These are phyloP conservation scores for Diaporthe sp. DNA, from an alignment of 2,329 filamentous ascomycete species.

Conservation along the genomic window DNA sequence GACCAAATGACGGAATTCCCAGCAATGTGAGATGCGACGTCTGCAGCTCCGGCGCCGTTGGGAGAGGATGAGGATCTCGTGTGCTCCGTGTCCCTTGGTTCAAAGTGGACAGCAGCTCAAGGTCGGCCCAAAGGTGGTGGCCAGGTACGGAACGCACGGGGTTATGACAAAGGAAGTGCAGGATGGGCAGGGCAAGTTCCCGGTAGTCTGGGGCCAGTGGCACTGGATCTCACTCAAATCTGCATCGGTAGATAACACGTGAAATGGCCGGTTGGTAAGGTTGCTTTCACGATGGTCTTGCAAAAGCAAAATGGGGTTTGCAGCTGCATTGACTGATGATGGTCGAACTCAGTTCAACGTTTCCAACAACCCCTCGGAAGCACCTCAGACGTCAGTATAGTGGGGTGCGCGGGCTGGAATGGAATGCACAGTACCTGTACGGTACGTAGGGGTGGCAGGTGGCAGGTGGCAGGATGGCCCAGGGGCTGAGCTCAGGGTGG, in stretches of 20 bases:
- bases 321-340: conserved; percentile 42
- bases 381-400: conserved; percentile 40
- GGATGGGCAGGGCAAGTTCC: conserved; percentile 14
- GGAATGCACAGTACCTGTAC: conserved; percentile 16
- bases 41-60: conserved; percentile 21
- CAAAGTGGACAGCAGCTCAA: conserved; percentile 28
- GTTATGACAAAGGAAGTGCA: conserved; percentile 28
- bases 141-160: conserved; percentile 16
- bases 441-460: conserved; percentile 26
- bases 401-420: conserved; percentile 24
- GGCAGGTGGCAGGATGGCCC: conserved; percentile 20
- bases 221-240: conserved; percentile 25
- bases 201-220: conserved; percentile 32
- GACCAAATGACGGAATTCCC: not conserved
- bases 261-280: not conserved
- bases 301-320: conserved; percentile 42
- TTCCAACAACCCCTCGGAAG: conserved; percentile 29
- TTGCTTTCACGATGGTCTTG: conserved; percentile 30
- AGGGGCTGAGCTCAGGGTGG: conserved; percentile 22
- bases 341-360: conserved; percentile 45
- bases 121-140: not conserved
- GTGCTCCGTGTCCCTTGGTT: conserved; percentile 24
- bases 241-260: not conserved
- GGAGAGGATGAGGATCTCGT: conserved; percentile 1
- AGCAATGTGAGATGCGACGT: not conserved